Evolutionary conservation across 106 monocot genomes (phyloP).

Genomic region (Apostasia shenzhenica): DNA sequence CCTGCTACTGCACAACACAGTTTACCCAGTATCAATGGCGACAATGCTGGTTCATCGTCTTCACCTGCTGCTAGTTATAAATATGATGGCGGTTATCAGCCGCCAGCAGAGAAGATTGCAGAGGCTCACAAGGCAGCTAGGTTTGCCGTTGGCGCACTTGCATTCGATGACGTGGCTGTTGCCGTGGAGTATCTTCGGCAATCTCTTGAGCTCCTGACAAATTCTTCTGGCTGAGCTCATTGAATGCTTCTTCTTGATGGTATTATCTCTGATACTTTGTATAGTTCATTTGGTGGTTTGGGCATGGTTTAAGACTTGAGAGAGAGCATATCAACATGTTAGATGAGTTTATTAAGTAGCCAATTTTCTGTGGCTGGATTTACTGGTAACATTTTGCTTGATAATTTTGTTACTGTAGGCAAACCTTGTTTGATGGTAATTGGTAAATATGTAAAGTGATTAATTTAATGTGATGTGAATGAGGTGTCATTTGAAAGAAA

Average conservation of each 20-base stretch:
- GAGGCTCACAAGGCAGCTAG: slow-evolving; percentile 70
- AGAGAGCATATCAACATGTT: too few species aligned
- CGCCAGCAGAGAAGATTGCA: slow-evolving; percentile 52
- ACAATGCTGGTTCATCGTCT: slow-evolving; percentile 1
- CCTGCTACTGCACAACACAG: slow-evolving; percentile 17
- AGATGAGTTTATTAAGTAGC: too few species aligned
- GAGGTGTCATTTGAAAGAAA: too few species aligned
- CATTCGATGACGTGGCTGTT: slow-evolving; percentile 62
- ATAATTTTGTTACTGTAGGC: too few species aligned
- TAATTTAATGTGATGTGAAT: too few species aligned
- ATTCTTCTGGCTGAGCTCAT: slow-evolving; percentile 52
- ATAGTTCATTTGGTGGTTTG: too few species aligned
- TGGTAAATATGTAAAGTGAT: too few species aligned
- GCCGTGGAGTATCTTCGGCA: slow-evolving; percentile 53
- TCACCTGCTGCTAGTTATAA: slow-evolving; percentile 23
- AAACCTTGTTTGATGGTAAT: too few species aligned
- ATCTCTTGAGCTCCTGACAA: slow-evolving; percentile 60
- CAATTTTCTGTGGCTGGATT: too few species aligned
- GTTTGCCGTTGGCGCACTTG: slow-evolving; percentile 68
- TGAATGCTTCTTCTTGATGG: background rate
- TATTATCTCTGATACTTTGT: too few species aligned
- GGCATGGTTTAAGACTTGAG: too few species aligned
- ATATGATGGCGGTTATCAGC: slow-evolving; percentile 58
- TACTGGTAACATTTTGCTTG: too few species aligned
- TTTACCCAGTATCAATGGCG: slow-evolving; percentile 6